Percentiles rank a stretch among this genome's conserved stretches.
These are phyloP conservation scores for Hypoxylon subgilvum DNA, from an alignment of 495 filamentous ascomycete species.

Conservation along the genomic window DNA sequence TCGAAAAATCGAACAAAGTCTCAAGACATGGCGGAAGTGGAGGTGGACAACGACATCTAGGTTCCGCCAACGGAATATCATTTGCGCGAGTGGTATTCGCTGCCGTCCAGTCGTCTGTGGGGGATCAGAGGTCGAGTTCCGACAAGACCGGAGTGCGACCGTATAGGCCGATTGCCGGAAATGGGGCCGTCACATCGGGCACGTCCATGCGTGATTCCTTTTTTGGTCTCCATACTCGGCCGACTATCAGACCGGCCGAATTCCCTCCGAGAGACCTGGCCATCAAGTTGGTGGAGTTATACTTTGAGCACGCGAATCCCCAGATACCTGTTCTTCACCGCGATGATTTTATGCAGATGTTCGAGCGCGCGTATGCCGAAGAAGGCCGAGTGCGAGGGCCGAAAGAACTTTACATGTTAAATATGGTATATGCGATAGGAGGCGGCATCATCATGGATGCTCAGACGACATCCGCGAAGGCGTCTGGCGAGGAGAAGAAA, in stretches of 20 bases:
- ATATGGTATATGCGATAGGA: constrained; percentile 98
- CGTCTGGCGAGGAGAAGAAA: constrained; percentile 51
- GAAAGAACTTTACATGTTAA: constrained; percentile 86
- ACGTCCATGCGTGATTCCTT: constrained; percentile 92
- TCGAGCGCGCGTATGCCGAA: constrained; percentile 76
- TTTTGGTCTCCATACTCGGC: constrained; percentile 90
- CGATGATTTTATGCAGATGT: constrained; percentile 82
- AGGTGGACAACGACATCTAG: constrained; percentile 77
- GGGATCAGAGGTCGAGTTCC: constrained; percentile 65
- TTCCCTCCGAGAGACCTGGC: constrained; percentile 82
- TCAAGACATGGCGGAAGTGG: constrained; percentile 80
- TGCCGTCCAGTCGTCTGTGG: constrained; percentile 86
- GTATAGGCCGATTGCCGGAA: constrained; percentile 44
- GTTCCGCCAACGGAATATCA: constrained; percentile 88
- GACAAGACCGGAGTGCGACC: constrained; percentile 57
- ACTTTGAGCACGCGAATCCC: constrained; percentile 95
- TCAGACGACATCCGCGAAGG: constrained; percentile 35
- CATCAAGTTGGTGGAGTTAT: constrained; percentile 74
- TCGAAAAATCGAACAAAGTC: constrained; percentile 71
- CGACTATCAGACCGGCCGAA: constrained; percentile 80
- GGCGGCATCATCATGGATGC: constrained; percentile 86
- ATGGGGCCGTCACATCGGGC: constrained; percentile 50
- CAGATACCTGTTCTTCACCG: constrained; percentile 92
- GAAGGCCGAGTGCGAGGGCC: constrained; percentile 74
- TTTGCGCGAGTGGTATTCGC: constrained; percentile 95